Evolutionary conservation across 768 basidiomycete species (phyloP).

Genomic region (Gautieria morchelliformis): DNA sequence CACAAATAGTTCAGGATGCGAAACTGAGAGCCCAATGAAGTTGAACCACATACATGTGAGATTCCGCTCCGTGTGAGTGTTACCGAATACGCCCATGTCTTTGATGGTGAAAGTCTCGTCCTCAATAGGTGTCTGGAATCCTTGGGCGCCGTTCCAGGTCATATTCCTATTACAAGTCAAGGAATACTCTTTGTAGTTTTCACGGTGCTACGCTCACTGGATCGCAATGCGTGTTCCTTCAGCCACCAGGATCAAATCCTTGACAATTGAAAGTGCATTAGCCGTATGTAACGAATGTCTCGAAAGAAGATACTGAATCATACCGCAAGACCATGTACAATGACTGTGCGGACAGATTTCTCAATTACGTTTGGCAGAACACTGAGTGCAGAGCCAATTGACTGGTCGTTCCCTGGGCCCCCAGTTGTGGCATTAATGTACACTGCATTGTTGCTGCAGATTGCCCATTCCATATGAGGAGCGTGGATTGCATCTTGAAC

Average conservation of each 20-base stretch:
- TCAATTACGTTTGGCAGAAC: slow-evolving; percentile 29
- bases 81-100: slow-evolving; percentile 24
- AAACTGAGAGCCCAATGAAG: background rate
- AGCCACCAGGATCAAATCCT: slow-evolving; percentile 28
- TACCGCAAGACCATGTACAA: slow-evolving; percentile 26
- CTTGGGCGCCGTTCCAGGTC: slow-evolving; percentile 27
- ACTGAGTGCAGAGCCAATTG: slow-evolving; percentile 24
- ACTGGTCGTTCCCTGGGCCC: slow-evolving; percentile 18
- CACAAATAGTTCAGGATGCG: background rate
- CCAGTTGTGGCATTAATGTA: slow-evolving; percentile 21
- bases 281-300: background rate
- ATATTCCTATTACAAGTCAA: slow-evolving; percentile 18
- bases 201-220: slow-evolving; percentile 16
- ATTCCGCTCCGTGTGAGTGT: slow-evolving; percentile 23
- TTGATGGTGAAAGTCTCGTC: slow-evolving; percentile 22
- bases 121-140: slow-evolving; percentile 26
- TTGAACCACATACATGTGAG: slow-evolving; percentile 21
- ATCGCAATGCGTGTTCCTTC: slow-evolving; percentile 29
- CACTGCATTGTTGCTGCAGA: slow-evolving; percentile 17
- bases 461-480: slow-evolving; percentile 25
- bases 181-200: background rate
- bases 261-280: background rate
- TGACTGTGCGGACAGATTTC: slow-evolving; percentile 25
- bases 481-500: slow-evolving; percentile 30
- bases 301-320: background rate